Conservation (phyloP, 2,329 filamentous ascomycete genomes). For the Berkeleyomyces basicola region DNA sequence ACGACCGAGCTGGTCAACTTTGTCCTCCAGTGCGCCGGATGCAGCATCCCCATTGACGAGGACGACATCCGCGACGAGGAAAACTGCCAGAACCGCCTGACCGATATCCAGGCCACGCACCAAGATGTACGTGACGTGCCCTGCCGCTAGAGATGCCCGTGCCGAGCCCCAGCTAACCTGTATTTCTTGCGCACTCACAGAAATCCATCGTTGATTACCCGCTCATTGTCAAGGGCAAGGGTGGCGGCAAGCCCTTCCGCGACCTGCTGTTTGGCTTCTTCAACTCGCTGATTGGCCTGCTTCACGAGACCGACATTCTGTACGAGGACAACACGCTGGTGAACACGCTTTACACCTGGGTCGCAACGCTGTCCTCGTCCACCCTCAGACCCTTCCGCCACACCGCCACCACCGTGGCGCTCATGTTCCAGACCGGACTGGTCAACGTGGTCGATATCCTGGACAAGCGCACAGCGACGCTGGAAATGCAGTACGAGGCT, state of each 20-base stretch:
- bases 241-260: slow-evolving; percentile 57
- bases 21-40: slow-evolving; percentile 57
- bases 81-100: slow-evolving; percentile 60
- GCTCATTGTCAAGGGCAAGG: slow-evolving; percentile 63
- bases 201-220: slow-evolving; percentile 73
- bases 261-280: slow-evolving; percentile 66
- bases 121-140: slow-evolving; percentile 43
- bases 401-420: slow-evolving; percentile 71
- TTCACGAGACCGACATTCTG: slow-evolving; percentile 67
- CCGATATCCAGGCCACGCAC: slow-evolving; percentile 77
- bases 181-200: slow-evolving; percentile 28
- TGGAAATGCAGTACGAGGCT: slow-evolving; percentile 60
- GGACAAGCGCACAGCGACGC: slow-evolving; percentile 54
- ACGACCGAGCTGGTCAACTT: slow-evolving; percentile 50
- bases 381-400: slow-evolving; percentile 80
- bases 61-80: slow-evolving; percentile 85
- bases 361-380: slow-evolving; percentile 80
- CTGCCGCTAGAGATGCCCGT: not conserved
- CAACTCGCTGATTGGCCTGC: slow-evolving; percentile 52
- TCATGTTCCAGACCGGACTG: slow-evolving; percentile 64
- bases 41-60: slow-evolving; percentile 57
- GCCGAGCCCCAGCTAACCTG: not conserved
- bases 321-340: slow-evolving; percentile 64
- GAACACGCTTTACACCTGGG: slow-evolving; percentile 81
- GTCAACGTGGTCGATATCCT: slow-evolving; percentile 57